A percentile compares a stretch with the other conserved stretches of the same genome.
Conservation (phyloP, 164 flowering plant genomes). For the Umbellularia californica region DNA sequence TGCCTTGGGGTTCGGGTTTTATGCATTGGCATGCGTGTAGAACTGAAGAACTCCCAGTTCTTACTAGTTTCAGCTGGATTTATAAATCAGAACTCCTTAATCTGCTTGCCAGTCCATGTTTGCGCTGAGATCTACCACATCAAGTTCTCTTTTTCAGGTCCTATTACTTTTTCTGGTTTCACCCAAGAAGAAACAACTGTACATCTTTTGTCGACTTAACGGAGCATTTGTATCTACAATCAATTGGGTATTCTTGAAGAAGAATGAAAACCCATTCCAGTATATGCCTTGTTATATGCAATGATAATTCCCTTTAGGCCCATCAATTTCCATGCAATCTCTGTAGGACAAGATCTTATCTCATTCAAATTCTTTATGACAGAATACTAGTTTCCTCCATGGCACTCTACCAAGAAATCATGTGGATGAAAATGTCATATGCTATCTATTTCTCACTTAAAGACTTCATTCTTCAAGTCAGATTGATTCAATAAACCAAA, state of each 20-base stretch:
- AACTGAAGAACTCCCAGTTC: conserved; percentile 4
- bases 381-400: background rate
- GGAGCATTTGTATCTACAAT: background rate
- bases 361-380: background rate
- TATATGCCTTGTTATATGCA: background rate
- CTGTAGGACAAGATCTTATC: background rate
- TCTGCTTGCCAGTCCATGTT: background rate
- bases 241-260: background rate
- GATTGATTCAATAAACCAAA: background rate
- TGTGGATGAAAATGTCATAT: background rate
- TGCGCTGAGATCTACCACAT: background rate
- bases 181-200: background rate
- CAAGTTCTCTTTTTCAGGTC: background rate
- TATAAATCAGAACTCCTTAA: conserved; percentile 5
- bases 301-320: background rate
- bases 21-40: conserved; percentile 15
- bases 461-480: background rate
- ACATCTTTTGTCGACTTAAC: background rate
- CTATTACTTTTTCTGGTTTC: background rate
- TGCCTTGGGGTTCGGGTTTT: conserved; percentile 31
- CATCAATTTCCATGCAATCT: background rate
- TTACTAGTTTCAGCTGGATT: background rate
- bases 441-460: no score
- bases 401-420: background rate
- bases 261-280: conserved; percentile 3